Conservation (phyloP, 2,329 filamentous ascomycete genomes). For the Thielaviopsis musarum region DNA sequence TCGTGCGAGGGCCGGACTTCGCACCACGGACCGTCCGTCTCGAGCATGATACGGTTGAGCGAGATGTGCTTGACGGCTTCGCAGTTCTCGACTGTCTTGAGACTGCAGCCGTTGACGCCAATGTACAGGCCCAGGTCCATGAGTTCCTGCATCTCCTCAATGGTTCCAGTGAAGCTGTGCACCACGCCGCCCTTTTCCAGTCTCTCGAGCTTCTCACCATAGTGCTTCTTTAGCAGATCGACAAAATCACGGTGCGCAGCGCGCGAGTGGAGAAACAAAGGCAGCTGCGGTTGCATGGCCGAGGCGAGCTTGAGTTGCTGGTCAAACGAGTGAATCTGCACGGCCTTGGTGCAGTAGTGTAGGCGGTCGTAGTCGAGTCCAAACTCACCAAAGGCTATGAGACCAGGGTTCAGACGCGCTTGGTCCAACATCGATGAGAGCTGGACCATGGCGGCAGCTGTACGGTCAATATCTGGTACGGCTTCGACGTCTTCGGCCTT, state of each 20-base stretch:
- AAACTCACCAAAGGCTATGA: conserved; percentile 83
- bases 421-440: conserved; percentile 48
- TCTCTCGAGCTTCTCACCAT: conserved; percentile 40
- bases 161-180: conserved; percentile 84
- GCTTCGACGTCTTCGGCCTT: conserved; percentile 32
- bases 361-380: conserved; percentile 92
- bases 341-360: conserved; percentile 59
- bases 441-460: conserved; percentile 33
- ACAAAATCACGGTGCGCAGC: conserved; percentile 81
- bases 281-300: conserved; percentile 51
- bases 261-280: conserved; percentile 82
- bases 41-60: conserved; percentile 70
- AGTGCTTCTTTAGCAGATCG: conserved; percentile 41
- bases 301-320: conserved; percentile 66
- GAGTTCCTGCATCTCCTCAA: conserved; percentile 67
- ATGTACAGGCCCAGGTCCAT: conserved; percentile 72
- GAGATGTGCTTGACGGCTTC: conserved; percentile 66
- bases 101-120: conserved; percentile 89
- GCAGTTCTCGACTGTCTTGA: conserved; percentile 88
- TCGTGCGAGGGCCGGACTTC: conserved; percentile 84
- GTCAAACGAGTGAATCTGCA: conserved; percentile 73
- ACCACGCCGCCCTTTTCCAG: conserved; percentile 69
- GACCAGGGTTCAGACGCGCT: conserved; percentile 33
- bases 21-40: conserved; percentile 97
- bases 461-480: conserved; percentile 24